Conservation (phyloP, 2,329 filamentous ascomycete genomes). For the Teratosphaeria pseudoeucalypti region DNA sequence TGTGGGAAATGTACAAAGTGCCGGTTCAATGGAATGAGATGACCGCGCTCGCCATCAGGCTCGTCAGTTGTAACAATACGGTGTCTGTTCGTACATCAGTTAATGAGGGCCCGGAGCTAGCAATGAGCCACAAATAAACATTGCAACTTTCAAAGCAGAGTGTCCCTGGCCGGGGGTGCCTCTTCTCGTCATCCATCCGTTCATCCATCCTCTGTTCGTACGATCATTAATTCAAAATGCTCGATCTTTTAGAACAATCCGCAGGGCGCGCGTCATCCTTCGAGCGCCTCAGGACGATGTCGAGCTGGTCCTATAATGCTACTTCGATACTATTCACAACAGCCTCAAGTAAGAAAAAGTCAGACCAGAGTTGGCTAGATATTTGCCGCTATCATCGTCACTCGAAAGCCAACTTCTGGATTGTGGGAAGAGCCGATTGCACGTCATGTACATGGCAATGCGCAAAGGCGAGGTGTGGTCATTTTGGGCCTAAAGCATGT, state of each 20-base stretch:
- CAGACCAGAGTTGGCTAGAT: not conserved
- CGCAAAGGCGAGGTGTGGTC: not conserved
- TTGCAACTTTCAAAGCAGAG: no score
- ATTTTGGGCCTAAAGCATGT: not conserved
- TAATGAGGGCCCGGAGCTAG: not conserved
- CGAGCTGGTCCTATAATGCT: not conserved
- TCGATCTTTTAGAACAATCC: no score
- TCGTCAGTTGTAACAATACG: not conserved
- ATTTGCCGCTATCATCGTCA: not conserved
- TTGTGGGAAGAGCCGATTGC: not conserved
- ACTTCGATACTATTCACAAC: not conserved
- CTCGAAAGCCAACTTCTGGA: not conserved
- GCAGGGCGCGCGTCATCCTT: not conserved
- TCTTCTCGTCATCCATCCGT: no score
- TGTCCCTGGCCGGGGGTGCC: no score
- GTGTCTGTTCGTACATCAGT: not conserved
- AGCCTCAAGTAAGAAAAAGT: not conserved
- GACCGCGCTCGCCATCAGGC: not conserved
- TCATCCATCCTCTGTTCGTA: no score
- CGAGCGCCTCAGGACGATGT: not conserved
- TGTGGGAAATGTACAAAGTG: not conserved
- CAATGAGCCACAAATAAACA: no score
- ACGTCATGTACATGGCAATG: not conserved
- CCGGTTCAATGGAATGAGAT: not conserved
- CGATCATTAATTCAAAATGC: no score